These are phyloP conservation scores for Aspergillus nomiae DNA, from an alignment of 2,329 filamentous ascomycete genomes.

Conservation along the genomic window DNA sequence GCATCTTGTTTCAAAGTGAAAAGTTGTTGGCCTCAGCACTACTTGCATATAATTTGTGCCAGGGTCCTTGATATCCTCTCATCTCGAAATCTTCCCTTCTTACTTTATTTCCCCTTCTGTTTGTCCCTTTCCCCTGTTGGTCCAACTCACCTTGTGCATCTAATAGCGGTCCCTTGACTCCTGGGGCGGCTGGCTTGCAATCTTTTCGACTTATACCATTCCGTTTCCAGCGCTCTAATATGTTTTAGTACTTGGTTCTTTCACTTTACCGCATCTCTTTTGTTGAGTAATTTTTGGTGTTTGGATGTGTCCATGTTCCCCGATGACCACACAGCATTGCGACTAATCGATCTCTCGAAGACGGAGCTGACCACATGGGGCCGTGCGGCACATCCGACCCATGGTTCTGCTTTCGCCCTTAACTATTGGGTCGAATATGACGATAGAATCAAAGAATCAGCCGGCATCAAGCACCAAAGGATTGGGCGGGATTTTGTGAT, in stretches of 20 bases:
- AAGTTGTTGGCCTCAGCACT: conserved; percentile 18
- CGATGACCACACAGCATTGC: not conserved
- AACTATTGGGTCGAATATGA: not conserved
- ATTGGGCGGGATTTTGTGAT: not conserved
- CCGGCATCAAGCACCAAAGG: not conserved
- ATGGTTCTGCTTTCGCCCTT: not conserved
- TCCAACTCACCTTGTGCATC: conserved; percentile 13
- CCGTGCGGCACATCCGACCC: not conserved
- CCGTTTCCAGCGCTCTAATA: conserved; percentile 2
- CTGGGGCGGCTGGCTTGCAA: not conserved
- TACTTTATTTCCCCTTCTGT: not conserved
- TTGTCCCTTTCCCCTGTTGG: not conserved
- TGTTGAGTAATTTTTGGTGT: not conserved
- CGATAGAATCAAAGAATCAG: not conserved
- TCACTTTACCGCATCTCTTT: not conserved
- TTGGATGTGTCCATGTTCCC: not conserved
- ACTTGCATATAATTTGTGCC: conserved; percentile 24
- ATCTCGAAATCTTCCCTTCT: conserved; percentile 7
- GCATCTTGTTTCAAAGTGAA: conserved; percentile 18
- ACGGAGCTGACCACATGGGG: not conserved
- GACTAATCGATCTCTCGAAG: not conserved
- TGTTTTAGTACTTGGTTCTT: not conserved
- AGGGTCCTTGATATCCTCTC: conserved; percentile 24
- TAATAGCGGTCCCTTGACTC: conserved; percentile 8
- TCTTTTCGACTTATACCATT: conserved; percentile 14